Base-by-base conservation (phyloP, 202 grass and related monocot genomes). In the Zoysia matrella region DNA sequence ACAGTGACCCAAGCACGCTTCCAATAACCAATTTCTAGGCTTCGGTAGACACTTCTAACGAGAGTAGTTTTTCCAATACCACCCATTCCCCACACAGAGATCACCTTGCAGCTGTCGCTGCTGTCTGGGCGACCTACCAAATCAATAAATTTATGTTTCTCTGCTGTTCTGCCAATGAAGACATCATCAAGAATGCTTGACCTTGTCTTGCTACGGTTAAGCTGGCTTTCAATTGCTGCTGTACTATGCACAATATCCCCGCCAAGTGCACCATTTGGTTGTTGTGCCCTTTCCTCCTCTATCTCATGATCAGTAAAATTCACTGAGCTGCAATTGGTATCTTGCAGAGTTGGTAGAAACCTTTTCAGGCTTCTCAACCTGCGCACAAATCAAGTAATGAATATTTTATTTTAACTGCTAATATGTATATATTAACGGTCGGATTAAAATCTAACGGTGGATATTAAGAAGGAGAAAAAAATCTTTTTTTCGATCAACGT, bases 31-130 rank as follows among this genome's bases (percentile, higher is more conserved):
- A 85, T 16, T 0, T 50, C 0, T 49, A 13, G 71, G 22, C 71
- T 85, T 12, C 4, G 11, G 9, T 56, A 88, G 7, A 84, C 42
- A 3, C 30, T 55, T 15, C 8, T 4, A 41, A 79, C 63, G 1
- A 84, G 44, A 16, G 69, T 49, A 4, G 81, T 84, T 67, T 80
- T 88, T 1, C 81, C 80, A 3, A 56, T 1, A n/a, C 84, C 82
- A 2, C 40, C 73, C 41, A 78, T 65, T 2, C 79, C 78, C 55
- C 78, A 80, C 4, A 87, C 49, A 0, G 78, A 76, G 3, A 87
- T 60, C 7, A 83, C 85, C 8, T 70, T 58, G 2, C 2, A 0
- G 0, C 0, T 1, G 0, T 60, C 4, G 0, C 0, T 6, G 4
- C 41, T 1, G 0, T 30, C 12, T 0, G 46, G n/a, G 10, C 43